Evolutionary conservation across 441 rosid species (phyloP), one percentile per base, ranked within the genome.

Genomic region (Populus trichocarpa): DNA sequence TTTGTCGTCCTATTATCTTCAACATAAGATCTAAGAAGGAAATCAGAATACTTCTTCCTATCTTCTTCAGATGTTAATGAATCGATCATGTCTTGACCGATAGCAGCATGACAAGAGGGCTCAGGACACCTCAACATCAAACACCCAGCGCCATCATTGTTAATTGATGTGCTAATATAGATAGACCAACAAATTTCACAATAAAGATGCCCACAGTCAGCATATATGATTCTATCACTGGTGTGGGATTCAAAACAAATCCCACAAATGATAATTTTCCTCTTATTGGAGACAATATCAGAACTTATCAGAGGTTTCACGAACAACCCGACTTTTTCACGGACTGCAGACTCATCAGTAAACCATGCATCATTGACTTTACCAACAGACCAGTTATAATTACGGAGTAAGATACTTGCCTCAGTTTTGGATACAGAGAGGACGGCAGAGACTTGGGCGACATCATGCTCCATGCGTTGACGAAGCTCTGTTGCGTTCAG

Each of bases 61-160:
- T 90, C 92, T 61, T 82, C 91, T 38, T 67, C 69, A 23, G 89
- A 81, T 14, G 81, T 84, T 71, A 88, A 77, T 7, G 16, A 42
- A 23, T 85, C 73, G 2, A 91, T 46, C 94, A 91, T 83, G 53
- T 87, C 88, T 81, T 73, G 87, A 71, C 75, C 86, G 10, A 93
- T 81, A 32, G 92, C 93, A 40, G 88, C 90, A 67, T 35, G 64
- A 61, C 97, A 90, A 61, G 89, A 78, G 8, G 93, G 93, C 2
- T 89, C 87, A 11, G 97, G 97, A 81, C 97, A 93, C 75, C 80
- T 83, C 40, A 93, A 82, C 75, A 76, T 67, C 80, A 93, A 83
- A 81, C 97, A 88, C 35, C 90, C 90, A 69, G 88, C 84, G 67
- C 97, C 96, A 75, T 89, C 94, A 63, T 78, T 85, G 69, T 75